Evolutionary conservation across 306 rosid genomes (phyloP).

Genomic region (Senna siamea): DNA sequence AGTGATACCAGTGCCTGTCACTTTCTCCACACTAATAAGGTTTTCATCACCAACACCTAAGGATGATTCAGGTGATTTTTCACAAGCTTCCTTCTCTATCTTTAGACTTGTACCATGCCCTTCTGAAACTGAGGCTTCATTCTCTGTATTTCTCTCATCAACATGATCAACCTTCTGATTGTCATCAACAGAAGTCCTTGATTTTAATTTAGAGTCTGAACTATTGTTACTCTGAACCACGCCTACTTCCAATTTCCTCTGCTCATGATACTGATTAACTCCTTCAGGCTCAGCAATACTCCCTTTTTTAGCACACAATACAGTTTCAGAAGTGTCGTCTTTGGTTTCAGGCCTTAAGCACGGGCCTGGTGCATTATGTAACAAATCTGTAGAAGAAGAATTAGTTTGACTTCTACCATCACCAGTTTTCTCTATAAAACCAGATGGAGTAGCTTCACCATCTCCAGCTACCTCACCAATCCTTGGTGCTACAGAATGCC

Average conservation of each 20-base stretch:
- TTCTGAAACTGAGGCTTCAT: conserved; percentile 46
- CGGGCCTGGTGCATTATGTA: conserved; percentile 29
- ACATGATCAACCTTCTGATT: conserved; percentile 40
- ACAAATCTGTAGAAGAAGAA: conserved; percentile 31
- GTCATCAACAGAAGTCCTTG: conserved; percentile 45
- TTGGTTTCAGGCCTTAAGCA: conserved; percentile 36
- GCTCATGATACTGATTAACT: conserved; percentile 46
- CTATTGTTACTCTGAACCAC: conserved; percentile 27
- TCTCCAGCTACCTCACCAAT: conserved; percentile 31
- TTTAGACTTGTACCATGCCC: conserved; percentile 38
- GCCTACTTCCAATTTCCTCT: conserved; percentile 38
- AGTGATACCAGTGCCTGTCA: conserved; percentile 13
- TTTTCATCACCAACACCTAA: conserved; percentile 43
- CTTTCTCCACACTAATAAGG: conserved; percentile 36
- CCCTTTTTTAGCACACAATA: conserved; percentile 41
- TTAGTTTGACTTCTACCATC: conserved; percentile 29
- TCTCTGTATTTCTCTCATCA: conserved; percentile 46
- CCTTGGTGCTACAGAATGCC: conserved; percentile 12
- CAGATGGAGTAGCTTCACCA: conserved; percentile 42
- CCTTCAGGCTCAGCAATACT: conserved; percentile 46
- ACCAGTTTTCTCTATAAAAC: conserved; percentile 38
- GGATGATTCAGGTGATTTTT: conserved; percentile 51
- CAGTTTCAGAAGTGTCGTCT: conserved; percentile 35
- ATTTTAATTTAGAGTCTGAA: conserved; percentile 46
- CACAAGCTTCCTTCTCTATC: conserved; percentile 51